phyloP scores from a whole-genome alignment of 2,329 filamentous ascomycete species.

The Alternaria sp. region DNA sequence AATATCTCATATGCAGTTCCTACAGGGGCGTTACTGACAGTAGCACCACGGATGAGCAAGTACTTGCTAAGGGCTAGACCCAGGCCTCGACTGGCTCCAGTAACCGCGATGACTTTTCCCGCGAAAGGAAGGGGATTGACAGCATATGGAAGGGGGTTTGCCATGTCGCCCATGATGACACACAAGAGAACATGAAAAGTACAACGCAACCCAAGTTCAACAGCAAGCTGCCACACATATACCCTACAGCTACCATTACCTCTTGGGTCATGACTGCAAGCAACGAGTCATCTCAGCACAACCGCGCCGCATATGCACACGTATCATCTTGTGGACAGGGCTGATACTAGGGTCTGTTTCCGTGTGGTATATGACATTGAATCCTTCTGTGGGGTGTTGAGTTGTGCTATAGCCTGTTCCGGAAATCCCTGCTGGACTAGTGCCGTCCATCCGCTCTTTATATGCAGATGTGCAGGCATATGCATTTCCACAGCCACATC shows the following conservation, averaged over 20 bases:
- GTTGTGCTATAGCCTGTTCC: neutral
- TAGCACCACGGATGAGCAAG: slow-evolving; percentile 4
- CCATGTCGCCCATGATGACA: neutral
- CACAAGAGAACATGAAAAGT: neutral
- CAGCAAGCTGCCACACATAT: neutral
- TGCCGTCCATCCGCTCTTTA: neutral
- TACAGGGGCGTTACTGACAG: neutral
- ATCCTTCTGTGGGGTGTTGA: slow-evolving; percentile 1
- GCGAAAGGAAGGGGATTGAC: slow-evolving; percentile 7
- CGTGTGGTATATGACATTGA: neutral
- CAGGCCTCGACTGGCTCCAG: slow-evolving; percentile 6
- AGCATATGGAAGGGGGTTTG: slow-evolving; percentile 1
- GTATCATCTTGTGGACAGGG: neutral
- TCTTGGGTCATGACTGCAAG: neutral
- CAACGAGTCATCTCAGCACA: neutral
- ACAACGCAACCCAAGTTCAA: neutral
- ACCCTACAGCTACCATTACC: neutral
- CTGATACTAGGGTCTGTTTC: neutral
- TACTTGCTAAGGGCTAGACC: slow-evolving; percentile 9
- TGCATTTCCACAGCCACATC: neutral
- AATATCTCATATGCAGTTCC: neutral
- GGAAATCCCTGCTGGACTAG: neutral
- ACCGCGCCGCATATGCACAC: neutral
- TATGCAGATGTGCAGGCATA: neutral
- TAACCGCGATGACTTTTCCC: slow-evolving; percentile 6